Evolutionary conservation across 1,284 basidiomycete genomes (phyloP), one percentile per base, ranked within the genome.

Genomic region (Calocybe gambosa): DNA sequence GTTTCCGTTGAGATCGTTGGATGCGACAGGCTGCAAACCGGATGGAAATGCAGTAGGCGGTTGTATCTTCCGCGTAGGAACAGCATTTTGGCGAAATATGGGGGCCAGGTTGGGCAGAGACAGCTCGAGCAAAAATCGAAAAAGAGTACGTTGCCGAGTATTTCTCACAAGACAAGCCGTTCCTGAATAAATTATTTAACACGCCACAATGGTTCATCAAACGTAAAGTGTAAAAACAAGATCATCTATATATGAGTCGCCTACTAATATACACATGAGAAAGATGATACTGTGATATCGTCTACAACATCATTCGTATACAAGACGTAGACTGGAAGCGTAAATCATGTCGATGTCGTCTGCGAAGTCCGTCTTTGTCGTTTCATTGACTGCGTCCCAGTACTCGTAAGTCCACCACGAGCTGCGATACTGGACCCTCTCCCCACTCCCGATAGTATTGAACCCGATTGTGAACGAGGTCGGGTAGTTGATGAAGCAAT

Each of bases 351-450:
- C 28, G 62, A 55, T 34, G 58, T 50, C 49, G 55, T 55, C 56
- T 64, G 73, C 54, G 85, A 87, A 55, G 81, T 82, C 72, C 86
- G 78, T 70, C 87, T 73, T 60, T 89, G 87, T 52, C 86, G 73
- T 67, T 89, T 89, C 77, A 89, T 75, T 33, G 82, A 75, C 39
- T 74, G 57, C 35, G 71, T 61, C n/a, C 51, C 38, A 21, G 68
- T 66, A 45, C 62, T 55, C 25, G 62, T 58, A 9, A 63, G 52
- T 18, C 59, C 54, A 33, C 58, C 55, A 39, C 42, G 46, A 16
- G 45, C 43, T 43, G 57, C 52, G 37, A 49, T 34, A 25, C 70
- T 67, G 34, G 67, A 61, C 34, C 75, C 65, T 42, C 68, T 67
- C 1, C 69, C 58, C 40, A 71, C 56, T 29, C 70, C 71, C 23